These are phyloP conservation scores for Salix arbutifolia DNA, from an alignment of 345 rosid genomes.

Conservation along the genomic window DNA sequence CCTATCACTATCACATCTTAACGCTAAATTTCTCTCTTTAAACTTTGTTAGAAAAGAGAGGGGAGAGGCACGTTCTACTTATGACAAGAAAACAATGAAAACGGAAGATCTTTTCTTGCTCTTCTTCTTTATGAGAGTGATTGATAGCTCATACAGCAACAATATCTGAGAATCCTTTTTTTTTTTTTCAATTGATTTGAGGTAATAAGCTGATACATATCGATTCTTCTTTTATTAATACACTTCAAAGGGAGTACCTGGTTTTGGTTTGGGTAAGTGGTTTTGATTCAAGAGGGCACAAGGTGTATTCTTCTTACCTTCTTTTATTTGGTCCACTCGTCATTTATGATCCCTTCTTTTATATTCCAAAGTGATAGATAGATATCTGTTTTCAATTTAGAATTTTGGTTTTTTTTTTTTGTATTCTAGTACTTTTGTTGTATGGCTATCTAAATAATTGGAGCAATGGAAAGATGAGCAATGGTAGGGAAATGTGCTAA, in stretches of 20 bases:
- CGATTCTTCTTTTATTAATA: not conserved
- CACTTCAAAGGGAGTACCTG: not conserved
- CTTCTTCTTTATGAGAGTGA: not conserved
- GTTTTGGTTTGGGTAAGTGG: not conserved
- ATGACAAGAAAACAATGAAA: not conserved
- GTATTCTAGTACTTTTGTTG: not conserved
- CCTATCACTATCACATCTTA: not conserved
- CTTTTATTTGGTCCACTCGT: not conserved
- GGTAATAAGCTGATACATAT: not conserved
- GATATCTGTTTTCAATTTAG: not conserved
- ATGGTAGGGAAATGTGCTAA: not conserved
- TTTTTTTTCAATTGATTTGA: not conserved
- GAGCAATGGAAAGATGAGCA: not conserved
- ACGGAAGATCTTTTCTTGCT: not conserved
- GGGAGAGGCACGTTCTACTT: not conserved
- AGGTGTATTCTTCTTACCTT: conserved; percentile 11
- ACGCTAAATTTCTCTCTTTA: not conserved
- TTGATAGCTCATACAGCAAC: not conserved
- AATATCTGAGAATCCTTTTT: not conserved
- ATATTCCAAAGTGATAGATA: not conserved
- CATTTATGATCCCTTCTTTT: not conserved
- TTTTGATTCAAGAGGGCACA: conserved; percentile 11
- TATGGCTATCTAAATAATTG: not conserved
- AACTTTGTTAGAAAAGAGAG: not conserved
- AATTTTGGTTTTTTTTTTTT: not conserved